Evolutionary conservation across 495 filamentous ascomycete genomes (phyloP), one percentile per base, ranked within the genome.

Genomic region (Penicillium psychrofluorescens): DNA sequence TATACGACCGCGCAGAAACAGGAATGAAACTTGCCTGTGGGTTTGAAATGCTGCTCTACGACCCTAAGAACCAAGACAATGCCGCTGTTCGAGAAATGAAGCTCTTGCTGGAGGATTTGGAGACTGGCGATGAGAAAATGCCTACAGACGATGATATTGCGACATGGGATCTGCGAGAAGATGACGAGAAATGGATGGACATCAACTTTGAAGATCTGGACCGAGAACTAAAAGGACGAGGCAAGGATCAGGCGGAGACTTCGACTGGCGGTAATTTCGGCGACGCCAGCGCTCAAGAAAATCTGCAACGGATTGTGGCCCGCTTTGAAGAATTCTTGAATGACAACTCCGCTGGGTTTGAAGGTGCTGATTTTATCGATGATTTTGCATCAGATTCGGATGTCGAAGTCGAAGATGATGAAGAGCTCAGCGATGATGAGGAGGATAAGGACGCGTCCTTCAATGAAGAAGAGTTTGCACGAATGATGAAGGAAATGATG

Each of bases 401-500:
- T 35, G 52, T 72, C 15, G 78, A 85, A 33, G 77, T 83, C 27
- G 75, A 80, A 14, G 71, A 80, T 31, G 72, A 78, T 12, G 80
- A 79, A 9, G 71, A 74, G 4, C 51, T 64, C 9, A 69, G 64
- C 44, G 73, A 51, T 56, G 72, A 77, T 15, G 80, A 77, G 14
- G 83, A 92, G 54, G 86, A 92, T 50, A 82, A 81, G 48, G 83
- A 86, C 41, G 77, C 85, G 2, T 81, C 79, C 30, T 89, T 94
- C 50, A 80, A 95, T 53, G 90, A 95, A 63, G 80, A 83, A 22
- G 85, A 90, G 47, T 95, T 95, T 54, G 70, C 83, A 12, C 71
- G 56, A 38, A 86, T 95, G 83, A 95, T 97, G 88, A 80, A 82
- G 42, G 89, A 95, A 58, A 95, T 95, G 86, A 92, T 92, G 86